Evolutionary conservation across 352 stramenopile species (phyloP), one percentile per base, ranked within the genome.

Genomic region (Globisporangium megalacanthum): DNA sequence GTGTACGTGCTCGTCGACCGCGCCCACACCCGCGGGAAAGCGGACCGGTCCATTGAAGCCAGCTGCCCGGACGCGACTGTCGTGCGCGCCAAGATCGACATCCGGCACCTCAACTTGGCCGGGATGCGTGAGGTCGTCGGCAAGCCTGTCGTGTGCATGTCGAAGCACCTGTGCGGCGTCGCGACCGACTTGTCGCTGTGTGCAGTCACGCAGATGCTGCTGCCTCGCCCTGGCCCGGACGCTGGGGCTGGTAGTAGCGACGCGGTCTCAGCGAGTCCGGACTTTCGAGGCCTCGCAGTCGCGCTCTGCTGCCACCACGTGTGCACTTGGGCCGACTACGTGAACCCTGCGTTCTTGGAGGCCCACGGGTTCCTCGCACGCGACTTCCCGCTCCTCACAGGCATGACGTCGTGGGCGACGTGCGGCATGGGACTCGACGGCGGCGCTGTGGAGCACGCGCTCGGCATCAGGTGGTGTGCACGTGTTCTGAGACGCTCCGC

Each of bases 91-190:
- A 92, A 92, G 59, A 92, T 94, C 47, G 84, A 92, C 52, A 92
- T 94, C 68, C 84, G 84, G 20, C 84, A 94, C 52, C 56, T 94
- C 22, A 87, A 94, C 58, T 76, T 92, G 29, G 68, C 73, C 1
- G 82, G 73, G 0, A 86, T 94, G 71, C 22, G 68, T 39, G 73
- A 88, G 51, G 60, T 89, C 4, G 33, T 45, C 0, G 55, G 75
- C 47, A 75, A 73, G 35, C 65, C 74, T 0, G 62, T 94, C 19
- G 79, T 94, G 8, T 85, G 79, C 58, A 92, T 94, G 70, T 94
- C 84, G 52, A 94, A 94, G 64, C 84, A 94, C 50, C 57, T 94
- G 36, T 94, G 84, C 37, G 84, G 84, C 9, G 82, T 92, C 44
- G 84, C 84, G 41, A 94, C 84, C 0, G 84, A 94, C 52, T 51